Conservation (phyloP, 2,329 filamentous ascomycete genomes). For the Aspergillus sp. region DNA sequence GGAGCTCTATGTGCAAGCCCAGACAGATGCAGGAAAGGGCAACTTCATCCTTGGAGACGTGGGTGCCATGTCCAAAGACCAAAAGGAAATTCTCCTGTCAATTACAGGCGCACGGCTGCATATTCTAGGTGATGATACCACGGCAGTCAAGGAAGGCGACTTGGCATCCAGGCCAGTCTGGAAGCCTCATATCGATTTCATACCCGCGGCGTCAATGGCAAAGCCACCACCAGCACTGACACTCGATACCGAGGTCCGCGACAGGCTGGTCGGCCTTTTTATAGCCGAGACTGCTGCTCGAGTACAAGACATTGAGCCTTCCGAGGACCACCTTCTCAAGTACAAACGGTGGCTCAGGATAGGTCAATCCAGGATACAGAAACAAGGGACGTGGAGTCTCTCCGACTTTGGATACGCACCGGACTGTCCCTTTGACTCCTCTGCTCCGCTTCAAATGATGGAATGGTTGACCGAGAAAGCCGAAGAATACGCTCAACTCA, state of each 20-base stretch:
- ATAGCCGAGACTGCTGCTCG: background rate
- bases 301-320: background rate
- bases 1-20: background rate
- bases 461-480: background rate
- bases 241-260: background rate
- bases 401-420: background rate
- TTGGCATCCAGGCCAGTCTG: background rate
- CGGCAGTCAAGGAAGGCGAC: background rate
- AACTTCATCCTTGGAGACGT: background rate
- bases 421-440: background rate
- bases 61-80: background rate
- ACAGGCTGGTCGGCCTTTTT: background rate
- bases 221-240: background rate
- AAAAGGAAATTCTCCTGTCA: background rate
- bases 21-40: background rate
- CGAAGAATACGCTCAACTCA: background rate
- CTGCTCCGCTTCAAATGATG: background rate
- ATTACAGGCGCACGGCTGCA: background rate
- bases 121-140: background rate
- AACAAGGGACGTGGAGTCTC: background rate
- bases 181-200: conserved; percentile 2
- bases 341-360: conserved; percentile 2
- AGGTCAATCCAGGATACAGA: background rate
- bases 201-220: background rate
- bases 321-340: background rate